phyloP scores from a whole-genome alignment of 768 basidiomycete species.

The Galerina marginata region DNA sequence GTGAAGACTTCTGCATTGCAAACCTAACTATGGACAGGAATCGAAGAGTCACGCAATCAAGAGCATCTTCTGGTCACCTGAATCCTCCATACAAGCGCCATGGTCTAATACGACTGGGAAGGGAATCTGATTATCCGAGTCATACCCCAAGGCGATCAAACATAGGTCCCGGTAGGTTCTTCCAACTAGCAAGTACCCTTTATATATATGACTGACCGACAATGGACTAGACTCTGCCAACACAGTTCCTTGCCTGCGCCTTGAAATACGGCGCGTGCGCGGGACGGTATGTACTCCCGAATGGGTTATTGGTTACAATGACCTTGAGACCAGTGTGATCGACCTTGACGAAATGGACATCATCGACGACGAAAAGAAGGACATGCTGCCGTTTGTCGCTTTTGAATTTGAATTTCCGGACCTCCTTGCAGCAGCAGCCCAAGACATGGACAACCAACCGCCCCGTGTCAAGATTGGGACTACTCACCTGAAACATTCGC shows the following conservation, averaged over 20 bases:
- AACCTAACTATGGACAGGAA: slow-evolving; percentile 2
- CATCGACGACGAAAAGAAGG: slow-evolving; percentile 4
- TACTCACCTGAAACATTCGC: not conserved
- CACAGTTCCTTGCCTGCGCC: not conserved
- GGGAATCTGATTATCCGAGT: not conserved
- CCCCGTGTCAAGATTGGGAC: not conserved
- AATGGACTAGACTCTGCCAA: no score
- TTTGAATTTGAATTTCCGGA: slow-evolving; percentile 5
- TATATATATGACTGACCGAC: not conserved
- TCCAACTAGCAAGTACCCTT: not conserved
- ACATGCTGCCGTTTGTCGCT: slow-evolving; percentile 2
- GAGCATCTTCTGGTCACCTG: not conserved
- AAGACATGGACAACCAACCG: no score
- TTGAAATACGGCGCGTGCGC: slow-evolving; percentile 8
- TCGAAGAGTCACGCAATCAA: not conserved
- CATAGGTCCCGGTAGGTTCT: not conserved
- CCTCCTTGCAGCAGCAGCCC: not conserved
- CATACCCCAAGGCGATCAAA: not conserved
- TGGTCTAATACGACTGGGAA: slow-evolving; percentile 4
- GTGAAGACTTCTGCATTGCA: slow-evolving; percentile 1
- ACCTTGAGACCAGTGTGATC: not conserved
- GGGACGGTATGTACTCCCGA: not conserved
- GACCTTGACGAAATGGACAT: slow-evolving; percentile 3
- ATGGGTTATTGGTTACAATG: not conserved
- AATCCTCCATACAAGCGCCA: slow-evolving; percentile 7